Percentiles rank a stretch among this genome's conserved stretches.
Evolutionary conservation across 2,329 filamentous ascomycete species (phyloP).

Genomic region (Aschersonia sp.): DNA sequence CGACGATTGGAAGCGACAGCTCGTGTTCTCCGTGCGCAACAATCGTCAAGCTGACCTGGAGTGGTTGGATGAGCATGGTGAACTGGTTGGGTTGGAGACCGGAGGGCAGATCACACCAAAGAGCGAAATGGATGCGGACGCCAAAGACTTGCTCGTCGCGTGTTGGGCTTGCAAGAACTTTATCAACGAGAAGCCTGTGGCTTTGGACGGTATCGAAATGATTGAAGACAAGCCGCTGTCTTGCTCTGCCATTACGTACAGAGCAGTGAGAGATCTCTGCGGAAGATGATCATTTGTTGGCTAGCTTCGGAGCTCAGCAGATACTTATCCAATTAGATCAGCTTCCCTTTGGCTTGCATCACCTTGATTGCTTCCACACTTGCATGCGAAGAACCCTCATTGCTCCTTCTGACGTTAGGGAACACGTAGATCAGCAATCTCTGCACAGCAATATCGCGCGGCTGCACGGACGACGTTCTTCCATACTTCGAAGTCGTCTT

Average conservation of each 20-base stretch:
- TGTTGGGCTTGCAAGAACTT: not conserved
- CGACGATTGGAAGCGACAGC: not conserved
- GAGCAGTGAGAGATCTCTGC: not conserved
- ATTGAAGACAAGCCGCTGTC: not conserved
- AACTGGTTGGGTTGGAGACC: not conserved
- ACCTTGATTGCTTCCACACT: not conserved
- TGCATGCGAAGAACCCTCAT: no score
- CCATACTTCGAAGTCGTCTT: constrained; percentile 7
- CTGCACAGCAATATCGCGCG: constrained; percentile 6
- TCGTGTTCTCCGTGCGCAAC: not conserved
- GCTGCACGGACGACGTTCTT: constrained; percentile 6
- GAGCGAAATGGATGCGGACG: not conserved
- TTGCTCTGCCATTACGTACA: not conserved
- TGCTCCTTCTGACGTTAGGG: no score
- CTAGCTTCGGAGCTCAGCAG: no score
- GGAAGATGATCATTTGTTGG: not conserved
- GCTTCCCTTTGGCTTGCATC: not conserved
- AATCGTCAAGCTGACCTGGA: not conserved
- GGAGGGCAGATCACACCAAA: not conserved
- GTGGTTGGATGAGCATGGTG: not conserved
- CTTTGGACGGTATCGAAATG: not conserved
- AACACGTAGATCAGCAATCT: not conserved
- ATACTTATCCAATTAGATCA: no score
- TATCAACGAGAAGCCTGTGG: not conserved
- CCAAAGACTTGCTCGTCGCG: not conserved